Evolutionary conservation across 129 eudicot species (phyloP).

Genomic region (Ambrosia trifida): DNA sequence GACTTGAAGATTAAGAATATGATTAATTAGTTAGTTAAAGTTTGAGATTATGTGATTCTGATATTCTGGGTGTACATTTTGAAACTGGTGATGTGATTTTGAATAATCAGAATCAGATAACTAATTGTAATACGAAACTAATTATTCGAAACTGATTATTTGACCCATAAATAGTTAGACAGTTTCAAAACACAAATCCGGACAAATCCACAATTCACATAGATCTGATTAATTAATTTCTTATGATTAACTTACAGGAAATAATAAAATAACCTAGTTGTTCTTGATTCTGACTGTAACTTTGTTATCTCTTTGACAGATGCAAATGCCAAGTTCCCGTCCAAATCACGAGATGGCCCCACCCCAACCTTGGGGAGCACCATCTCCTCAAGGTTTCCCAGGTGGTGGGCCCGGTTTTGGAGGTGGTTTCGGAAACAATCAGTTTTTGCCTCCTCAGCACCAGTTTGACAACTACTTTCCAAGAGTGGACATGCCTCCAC

Average conservation of each 20-base stretch:
- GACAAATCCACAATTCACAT: neutral
- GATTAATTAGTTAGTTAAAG: no score
- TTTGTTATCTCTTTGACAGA: slow-evolving; percentile 38
- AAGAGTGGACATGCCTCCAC: slow-evolving; percentile 71
- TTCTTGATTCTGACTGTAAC: neutral
- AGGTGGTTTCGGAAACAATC: slow-evolving; percentile 53
- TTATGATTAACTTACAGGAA: neutral
- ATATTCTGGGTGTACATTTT: no score
- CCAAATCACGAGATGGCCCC: slow-evolving; percentile 69
- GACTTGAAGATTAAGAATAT: no score
- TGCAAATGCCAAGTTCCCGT: slow-evolving; percentile 71
- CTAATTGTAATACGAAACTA: no score
- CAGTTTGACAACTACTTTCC: slow-evolving; percentile 75
- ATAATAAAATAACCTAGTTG: neutral
- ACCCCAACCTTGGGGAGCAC: slow-evolving; percentile 75
- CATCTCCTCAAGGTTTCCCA: slow-evolving; percentile 58
- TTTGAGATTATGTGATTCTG: neutral
- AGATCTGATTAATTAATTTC: neutral
- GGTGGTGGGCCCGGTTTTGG: slow-evolving; percentile 48
- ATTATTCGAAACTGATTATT: no score
- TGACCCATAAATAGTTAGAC: no score
- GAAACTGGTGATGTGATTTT: no score
- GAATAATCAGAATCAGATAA: no score
- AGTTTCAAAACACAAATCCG: neutral
- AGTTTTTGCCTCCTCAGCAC: slow-evolving; percentile 69